Base-by-base conservation (phyloP, 306 rosid genomes). In the Acacia acuminata region DNA sequence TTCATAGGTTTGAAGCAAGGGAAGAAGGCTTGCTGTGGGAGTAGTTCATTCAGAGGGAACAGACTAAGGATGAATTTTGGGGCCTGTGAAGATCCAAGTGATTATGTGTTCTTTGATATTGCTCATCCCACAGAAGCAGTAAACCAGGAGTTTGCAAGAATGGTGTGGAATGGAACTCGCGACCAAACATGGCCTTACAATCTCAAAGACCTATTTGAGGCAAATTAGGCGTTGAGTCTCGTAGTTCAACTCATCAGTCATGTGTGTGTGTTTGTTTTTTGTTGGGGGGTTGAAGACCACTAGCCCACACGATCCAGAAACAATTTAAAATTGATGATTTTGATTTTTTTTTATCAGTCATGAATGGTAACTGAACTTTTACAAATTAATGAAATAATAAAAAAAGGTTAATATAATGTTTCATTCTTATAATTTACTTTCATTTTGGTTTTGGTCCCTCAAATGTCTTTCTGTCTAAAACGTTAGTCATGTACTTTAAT, bases 91-190 rank as follows among this genome's bases (percentile, higher is more conserved):
- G 22, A 77, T 45, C 40, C 42, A 7, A 64, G 27, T 27, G 81
- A 64, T 45, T 27, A 61, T 65, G 53, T 53, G 43, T 79, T 53
- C 77, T 79, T 79, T 24, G 82, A 79, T 50, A 1, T 12, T 12
- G 16, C 0, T 69, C 82, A 38, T 44, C 48, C 13, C 1, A 77
- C 73, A 4, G 81, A 77, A 16, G 58, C 30, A 14, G 73, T n/a
- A 8, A 7, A 61, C 17, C 30, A 64, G 42, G 1, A 15, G 4
- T 7, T 61, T 13, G 20, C 73, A 10, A 13, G 43, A 17, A 14
- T 51, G 15, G 42, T 69, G 69, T 70, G 82, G 70, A 56, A 55
- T 69, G 82, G 82, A 69, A 53, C 6, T 38, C 12, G 11, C 16
- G 8, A n/a, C 27, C 27, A 55, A 55, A n/a, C 63, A 55, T 55